Conservation (phyloP, 495 filamentous ascomycete species). For the Penicillium paxilli region DNA sequence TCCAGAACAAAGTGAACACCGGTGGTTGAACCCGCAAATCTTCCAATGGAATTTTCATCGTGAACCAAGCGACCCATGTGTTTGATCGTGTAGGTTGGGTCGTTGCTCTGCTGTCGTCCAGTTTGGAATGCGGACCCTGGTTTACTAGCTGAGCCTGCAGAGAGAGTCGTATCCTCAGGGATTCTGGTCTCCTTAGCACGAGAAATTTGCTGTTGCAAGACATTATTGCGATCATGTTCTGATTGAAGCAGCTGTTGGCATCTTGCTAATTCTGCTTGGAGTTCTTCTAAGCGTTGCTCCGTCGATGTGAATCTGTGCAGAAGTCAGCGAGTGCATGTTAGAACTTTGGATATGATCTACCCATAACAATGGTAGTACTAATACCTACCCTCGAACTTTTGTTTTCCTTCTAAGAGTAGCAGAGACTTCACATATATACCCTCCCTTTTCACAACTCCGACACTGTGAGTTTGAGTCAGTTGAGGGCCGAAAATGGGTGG, state of each 20-base stretch:
- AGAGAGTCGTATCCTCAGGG: not conserved
- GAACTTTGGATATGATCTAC: not conserved
- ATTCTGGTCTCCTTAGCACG: not conserved
- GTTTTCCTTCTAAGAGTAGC: slow-evolving; percentile 7
- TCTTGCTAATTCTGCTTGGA: slow-evolving; percentile 3
- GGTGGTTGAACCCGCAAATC: slow-evolving; percentile 16
- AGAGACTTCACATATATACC: slow-evolving; percentile 8
- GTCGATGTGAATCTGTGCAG: not conserved
- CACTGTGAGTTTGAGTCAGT: not conserved
- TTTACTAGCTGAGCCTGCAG: not conserved
- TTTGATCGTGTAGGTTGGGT: slow-evolving; percentile 8
- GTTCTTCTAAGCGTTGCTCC: slow-evolving; percentile 2
- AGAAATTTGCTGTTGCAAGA: not conserved
- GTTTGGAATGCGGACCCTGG: not conserved
- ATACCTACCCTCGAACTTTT: slow-evolving; percentile 12
- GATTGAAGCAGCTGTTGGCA: not conserved
- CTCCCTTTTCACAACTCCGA: slow-evolving; percentile 7
- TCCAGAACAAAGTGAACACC: slow-evolving; percentile 13
- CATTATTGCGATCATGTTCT: slow-evolving; percentile 1
- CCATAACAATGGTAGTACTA: too few species aligned
- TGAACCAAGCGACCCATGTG: slow-evolving; percentile 16
- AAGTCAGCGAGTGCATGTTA: not conserved
- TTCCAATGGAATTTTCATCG: slow-evolving; percentile 1
- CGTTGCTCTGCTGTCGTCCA: not conserved
- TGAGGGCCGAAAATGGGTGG: not conserved